These are phyloP conservation scores for Diaporthe citriasiana DNA, from an alignment of 2,329 filamentous ascomycete species.

Conservation along the genomic window DNA sequence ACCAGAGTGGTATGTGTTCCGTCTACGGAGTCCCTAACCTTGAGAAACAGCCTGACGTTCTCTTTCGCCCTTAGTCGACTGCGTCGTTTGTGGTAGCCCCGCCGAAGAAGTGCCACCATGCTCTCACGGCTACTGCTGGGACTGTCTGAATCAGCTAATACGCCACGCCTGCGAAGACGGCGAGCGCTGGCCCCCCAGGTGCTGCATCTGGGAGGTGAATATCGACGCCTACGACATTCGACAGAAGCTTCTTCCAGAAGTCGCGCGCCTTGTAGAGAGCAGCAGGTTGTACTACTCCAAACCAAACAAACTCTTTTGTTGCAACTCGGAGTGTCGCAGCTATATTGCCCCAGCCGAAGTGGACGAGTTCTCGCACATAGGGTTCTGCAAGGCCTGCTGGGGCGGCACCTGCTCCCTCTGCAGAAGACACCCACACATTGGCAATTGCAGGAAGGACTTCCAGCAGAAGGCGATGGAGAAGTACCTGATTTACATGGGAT, in stretches of 20 bases:
- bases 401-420: conserved; percentile 11
- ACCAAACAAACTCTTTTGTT: background rate
- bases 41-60: background rate
- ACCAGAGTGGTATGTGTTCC: background rate
- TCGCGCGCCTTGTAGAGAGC: background rate
- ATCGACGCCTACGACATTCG: background rate
- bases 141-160: background rate
- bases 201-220: background rate
- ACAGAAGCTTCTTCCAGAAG: background rate
- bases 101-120: background rate
- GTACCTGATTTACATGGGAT: background rate
- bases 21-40: background rate
- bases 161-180: background rate
- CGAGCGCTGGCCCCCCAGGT: background rate
- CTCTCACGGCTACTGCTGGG: background rate
- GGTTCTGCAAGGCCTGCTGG: conserved; percentile 10
- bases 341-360: background rate
- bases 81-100: background rate
- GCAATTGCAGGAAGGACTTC: background rate
- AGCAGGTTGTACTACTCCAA: background rate
- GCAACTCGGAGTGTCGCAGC: background rate
- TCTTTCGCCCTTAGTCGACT: background rate
- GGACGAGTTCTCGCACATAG: background rate
- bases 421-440: background rate
- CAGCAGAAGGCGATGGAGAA: background rate